Conservation (phyloP, 2,329 filamentous ascomycete genomes). For the Mollisiaceae sp. region DNA sequence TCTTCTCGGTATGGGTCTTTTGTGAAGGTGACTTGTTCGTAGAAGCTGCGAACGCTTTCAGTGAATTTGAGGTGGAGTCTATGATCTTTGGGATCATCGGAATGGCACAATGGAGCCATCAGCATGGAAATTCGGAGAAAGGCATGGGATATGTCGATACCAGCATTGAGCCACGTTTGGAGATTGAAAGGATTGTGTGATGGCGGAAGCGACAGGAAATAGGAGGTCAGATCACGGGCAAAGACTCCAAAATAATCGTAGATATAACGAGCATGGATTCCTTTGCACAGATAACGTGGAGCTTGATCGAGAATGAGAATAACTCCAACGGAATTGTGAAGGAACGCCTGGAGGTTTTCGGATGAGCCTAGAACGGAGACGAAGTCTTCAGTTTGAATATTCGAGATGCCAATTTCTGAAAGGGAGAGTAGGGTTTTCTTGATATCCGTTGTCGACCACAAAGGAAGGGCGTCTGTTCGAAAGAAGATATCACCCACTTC, state of each 20-base stretch:
- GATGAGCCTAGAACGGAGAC: slow-evolving; percentile 54
- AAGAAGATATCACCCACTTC: background rate
- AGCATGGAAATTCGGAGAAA: background rate
- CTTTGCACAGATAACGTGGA: background rate
- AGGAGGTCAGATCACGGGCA: background rate
- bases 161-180: slow-evolving; percentile 4
- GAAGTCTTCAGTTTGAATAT: slow-evolving; percentile 58
- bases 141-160: background rate
- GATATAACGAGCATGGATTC: slow-evolving; percentile 4
- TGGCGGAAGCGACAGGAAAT: background rate
- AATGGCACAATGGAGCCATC: slow-evolving; percentile 2
- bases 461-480: background rate
- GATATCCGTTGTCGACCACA: background rate
- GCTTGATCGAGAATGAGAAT: slow-evolving; percentile 4
- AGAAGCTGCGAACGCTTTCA: background rate
- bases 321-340: background rate
- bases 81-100: slow-evolving; percentile 3
- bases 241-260: slow-evolving; percentile 5
- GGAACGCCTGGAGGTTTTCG: background rate
- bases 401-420: background rate
- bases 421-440: background rate
- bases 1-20: background rate
- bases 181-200: background rate
- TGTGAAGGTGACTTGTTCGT: background rate
- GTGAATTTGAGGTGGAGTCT: background rate